Percentiles rank a stretch among this genome's conserved stretches.
Conservation (phyloP, 768 basidiomycete species). For the Coprinopsis strossmayeri region DNA sequence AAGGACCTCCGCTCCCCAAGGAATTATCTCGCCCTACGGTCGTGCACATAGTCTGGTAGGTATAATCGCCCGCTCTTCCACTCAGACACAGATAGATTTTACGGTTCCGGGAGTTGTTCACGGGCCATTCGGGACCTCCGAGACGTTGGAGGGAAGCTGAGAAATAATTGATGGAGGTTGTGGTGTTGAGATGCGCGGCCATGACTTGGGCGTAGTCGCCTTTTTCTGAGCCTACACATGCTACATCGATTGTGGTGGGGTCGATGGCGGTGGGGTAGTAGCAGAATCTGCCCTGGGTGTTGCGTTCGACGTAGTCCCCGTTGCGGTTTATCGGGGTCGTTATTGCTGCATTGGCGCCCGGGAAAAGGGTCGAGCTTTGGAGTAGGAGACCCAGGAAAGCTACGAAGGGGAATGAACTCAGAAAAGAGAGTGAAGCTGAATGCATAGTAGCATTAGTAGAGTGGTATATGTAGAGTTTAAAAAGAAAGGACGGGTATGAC, state of each 20-base stretch:
- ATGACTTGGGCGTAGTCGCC: conserved; percentile 9
- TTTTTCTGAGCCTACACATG: conserved; percentile 10
- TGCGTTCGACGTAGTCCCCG: conserved; percentile 11
- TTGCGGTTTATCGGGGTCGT: conserved; percentile 8
- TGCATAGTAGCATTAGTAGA: neutral
- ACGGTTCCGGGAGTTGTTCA: neutral
- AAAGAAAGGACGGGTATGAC: neutral
- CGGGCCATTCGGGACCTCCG: conserved; percentile 10
- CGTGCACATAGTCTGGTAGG: conserved; percentile 12
- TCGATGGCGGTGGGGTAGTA: conserved; percentile 12
- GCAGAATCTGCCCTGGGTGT: conserved; percentile 8
- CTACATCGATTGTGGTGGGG: conserved; percentile 11
- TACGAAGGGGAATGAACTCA: neutral
- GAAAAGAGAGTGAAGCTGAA: neutral
- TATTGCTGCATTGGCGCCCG: conserved; percentile 4
- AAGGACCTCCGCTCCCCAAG: conserved; percentile 5
- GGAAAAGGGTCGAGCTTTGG: neutral
- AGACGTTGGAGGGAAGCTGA: conserved; percentile 8
- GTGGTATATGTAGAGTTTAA: neutral
- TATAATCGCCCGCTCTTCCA: conserved; percentile 11
- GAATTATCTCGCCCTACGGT: conserved; percentile 9
- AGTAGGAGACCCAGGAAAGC: neutral
- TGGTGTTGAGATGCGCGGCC: conserved; percentile 9
- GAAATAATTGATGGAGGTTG: conserved; percentile 14
- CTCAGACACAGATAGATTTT: conserved; percentile 12